Base-by-base conservation (phyloP, 176 grass and related monocot genomes). In the Rhipidocladum racemiflorum region DNA sequence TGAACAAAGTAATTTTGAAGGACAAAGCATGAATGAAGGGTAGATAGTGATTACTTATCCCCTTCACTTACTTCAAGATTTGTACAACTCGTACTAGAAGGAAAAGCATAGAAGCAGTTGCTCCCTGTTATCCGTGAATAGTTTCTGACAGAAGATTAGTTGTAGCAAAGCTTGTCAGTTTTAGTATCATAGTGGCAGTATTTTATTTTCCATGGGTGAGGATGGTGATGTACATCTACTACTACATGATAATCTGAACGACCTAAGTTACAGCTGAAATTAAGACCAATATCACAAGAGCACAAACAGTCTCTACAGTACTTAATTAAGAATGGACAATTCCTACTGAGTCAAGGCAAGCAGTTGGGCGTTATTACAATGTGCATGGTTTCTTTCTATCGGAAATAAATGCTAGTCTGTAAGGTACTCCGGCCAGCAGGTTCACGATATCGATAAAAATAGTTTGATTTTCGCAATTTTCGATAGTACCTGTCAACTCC, bases 51-150 rank as follows among this genome's bases (percentile, higher is more conserved):
- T n/a, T n/a, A n/a, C n/a, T n/a, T n/a, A n/a, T n/a, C n/a, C n/a
- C n/a, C n/a, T n/a, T n/a, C n/a, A n/a, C n/a, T n/a, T n/a, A n/a
- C n/a, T n/a, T n/a, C n/a, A n/a, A n/a, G n/a, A n/a, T n/a, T n/a
- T n/a, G n/a, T n/a, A n/a, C n/a, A n/a, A n/a, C n/a, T n/a, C n/a
- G n/a, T n/a, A n/a, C n/a, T n/a, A n/a, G n/a, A n/a, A n/a, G n/a
- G n/a, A n/a, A n/a, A n/a, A n/a, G n/a, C n/a, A n/a, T n/a, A n/a
- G n/a, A n/a, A n/a, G n/a, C n/a, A n/a, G 90, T n/a, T 91, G 81
- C 29, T 88, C 86, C 25, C 91, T 56, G 62, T 92, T 97, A 3
- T 92, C 35, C 23, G 75, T 91, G 74, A 92, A 91, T 25, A 92
- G 79, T 73, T 91, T 94, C 95, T 97, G 86, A 80, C 4, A 77